Conservation (phyloP, 208 protist species). For the Vickermania spadyakhi region DNA sequence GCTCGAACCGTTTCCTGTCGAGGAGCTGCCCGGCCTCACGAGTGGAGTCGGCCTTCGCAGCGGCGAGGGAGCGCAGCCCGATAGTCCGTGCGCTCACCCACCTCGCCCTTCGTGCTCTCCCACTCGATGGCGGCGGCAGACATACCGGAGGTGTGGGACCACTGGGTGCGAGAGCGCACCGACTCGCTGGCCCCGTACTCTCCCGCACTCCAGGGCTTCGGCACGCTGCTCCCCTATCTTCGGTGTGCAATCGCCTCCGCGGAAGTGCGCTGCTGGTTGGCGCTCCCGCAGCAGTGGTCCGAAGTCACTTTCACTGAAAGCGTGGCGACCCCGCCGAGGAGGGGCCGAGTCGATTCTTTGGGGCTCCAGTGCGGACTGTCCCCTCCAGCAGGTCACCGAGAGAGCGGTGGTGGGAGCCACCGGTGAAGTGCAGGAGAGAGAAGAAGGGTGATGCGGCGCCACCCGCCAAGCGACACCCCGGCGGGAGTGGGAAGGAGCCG, state of each 20-base stretch:
- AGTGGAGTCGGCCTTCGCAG: slow-evolving; percentile 47
- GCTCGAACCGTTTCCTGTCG: slow-evolving; percentile 7
- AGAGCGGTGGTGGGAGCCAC: too few relatives aligned
- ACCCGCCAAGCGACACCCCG: background rate
- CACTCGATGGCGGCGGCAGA: slow-evolving; percentile 29
- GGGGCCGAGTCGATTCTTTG: too few relatives aligned
- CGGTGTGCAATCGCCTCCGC: slow-evolving; percentile 32
- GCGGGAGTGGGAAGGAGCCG: background rate
- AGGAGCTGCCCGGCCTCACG: slow-evolving; percentile 21
- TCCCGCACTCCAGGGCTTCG: slow-evolving; percentile 69
- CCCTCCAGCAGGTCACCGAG: too few relatives aligned
- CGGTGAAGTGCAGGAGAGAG: background rate
- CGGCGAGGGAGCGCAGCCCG: slow-evolving; percentile 41
- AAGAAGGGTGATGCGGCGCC: background rate
- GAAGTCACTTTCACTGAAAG: background rate
- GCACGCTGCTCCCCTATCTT: slow-evolving; percentile 48
- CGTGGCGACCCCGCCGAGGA: too few relatives aligned
- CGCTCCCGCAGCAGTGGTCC: background rate
- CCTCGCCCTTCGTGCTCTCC: slow-evolving; percentile 30
- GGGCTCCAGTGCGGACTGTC: too few relatives aligned
- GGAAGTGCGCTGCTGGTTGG: slow-evolving; percentile 6
- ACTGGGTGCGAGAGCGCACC: slow-evolving; percentile 10
- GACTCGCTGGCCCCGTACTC: slow-evolving; percentile 18
- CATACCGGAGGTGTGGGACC: slow-evolving; percentile 56
- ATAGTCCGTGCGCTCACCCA: slow-evolving; percentile 48